Evolutionary conservation across 768 basidiomycete species (phyloP), one percentile per base, ranked within the genome.

Genomic region (Butyriboletus loyo): DNA sequence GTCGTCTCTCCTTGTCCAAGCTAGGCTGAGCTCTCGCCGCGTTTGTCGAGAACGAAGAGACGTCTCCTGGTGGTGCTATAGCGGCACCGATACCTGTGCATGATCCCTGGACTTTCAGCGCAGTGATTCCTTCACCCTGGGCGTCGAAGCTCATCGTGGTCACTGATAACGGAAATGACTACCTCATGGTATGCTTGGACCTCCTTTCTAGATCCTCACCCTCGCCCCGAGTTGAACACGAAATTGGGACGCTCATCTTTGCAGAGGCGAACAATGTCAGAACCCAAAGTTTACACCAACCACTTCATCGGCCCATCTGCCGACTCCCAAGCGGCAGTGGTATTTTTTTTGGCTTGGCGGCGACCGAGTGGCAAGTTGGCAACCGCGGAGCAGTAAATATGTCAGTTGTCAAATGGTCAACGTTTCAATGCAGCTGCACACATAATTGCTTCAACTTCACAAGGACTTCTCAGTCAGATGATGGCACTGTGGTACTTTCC

Each of bases 131-230:
- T 39, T 38, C 31, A 4, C 13, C 36, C 31, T 31, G 34, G 34
- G 34, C n/a, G 52, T 50, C 25, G 53, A 51, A 31, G 40, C 19
- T 22, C 35, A 27, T 34, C 45, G 15, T 45, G 53, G 25, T 37
- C 31, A 53, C 7, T 25, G 63, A 66, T 66, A 67, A 54, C 65
- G 65, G 65, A 66, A 56, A 66, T 66, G 58, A 58, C 34, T 37
- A 22, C 54, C 57, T 49, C 58, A 55, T 60, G 62, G 45, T 35
- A 37, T 30, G 7, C 19, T 42, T n/a, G 22, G n/a, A 17, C 28
- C 4, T 14, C 32, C 27, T 38, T 19, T 27, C 49, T 17, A 32
- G 8, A 31, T 38, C 19, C 37, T 30, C 19, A 50, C 56, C 13
- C n/a, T 13, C 28, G 9, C n/a, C 17, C 22, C 8, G 11, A n/a